A percentile compares a stretch with the other conserved stretches of the same genome.
Conservation (phyloP, 805 yeast species). For the Pichia eremophila region DNA sequence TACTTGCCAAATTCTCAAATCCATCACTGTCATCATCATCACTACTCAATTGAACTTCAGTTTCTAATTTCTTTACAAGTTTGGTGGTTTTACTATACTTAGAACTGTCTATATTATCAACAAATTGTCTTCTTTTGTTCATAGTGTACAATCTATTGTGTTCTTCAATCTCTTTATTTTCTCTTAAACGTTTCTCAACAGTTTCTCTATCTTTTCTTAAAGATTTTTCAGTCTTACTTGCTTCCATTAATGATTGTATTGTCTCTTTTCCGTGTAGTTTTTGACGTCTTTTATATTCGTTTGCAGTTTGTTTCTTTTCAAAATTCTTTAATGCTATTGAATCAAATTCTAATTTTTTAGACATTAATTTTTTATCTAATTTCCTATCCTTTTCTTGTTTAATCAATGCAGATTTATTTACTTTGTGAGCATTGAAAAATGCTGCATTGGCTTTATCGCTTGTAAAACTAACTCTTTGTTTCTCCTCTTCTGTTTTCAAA, state of each 20-base stretch:
- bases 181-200: background rate
- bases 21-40: slow-evolving; percentile 3
- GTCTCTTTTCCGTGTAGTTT: background rate
- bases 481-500: slow-evolving; percentile 9
- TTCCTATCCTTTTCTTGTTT: slow-evolving; percentile 31
- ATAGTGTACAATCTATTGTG: background rate
- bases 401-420: slow-evolving; percentile 36
- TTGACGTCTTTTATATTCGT: background rate
- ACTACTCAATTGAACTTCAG: slow-evolving; percentile 2
- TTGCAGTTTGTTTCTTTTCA: slow-evolving; percentile 2
- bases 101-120: background rate
- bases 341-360: slow-evolving; percentile 18
- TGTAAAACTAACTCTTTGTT: slow-evolving; percentile 25
- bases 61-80: background rate
- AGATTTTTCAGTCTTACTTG: slow-evolving; percentile 2
- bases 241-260: background rate
- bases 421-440: slow-evolving; percentile 41
- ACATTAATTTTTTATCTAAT: slow-evolving; percentile 30
- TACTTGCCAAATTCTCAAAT: background rate
- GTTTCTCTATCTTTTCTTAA: slow-evolving; percentile 1
- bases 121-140: too few relatives aligned
- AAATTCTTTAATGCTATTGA: background rate
- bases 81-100: too few relatives aligned
- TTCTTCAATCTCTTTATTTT: slow-evolving; percentile 1
- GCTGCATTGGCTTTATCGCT: slow-evolving; percentile 36